phyloP scores from a whole-genome alignment of 768 basidiomycete genomes.

The Russula sp. region DNA sequence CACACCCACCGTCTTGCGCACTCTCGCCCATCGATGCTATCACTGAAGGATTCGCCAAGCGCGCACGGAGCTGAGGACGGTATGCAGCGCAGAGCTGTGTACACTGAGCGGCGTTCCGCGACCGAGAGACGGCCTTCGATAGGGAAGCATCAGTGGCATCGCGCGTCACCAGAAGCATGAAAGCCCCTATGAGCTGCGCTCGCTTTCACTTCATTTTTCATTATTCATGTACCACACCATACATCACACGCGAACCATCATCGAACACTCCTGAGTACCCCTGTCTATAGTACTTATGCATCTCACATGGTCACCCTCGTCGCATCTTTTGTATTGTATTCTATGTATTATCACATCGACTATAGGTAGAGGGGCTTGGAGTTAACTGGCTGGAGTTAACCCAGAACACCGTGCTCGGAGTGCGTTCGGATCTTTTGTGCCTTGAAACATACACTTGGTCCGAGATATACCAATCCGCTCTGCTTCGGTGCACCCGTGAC shows the following conservation, averaged over 20 bases:
- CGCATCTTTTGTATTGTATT: conserved; percentile 15
- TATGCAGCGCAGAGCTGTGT: conserved; percentile 5
- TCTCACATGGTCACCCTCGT: background rate
- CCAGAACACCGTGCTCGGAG: conserved; percentile 1
- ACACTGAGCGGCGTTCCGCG: conserved; percentile 13
- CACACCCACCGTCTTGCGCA: conserved; percentile 7
- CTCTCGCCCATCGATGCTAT: conserved; percentile 8
- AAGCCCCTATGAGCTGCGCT: conserved; percentile 16
- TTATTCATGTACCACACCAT: background rate
- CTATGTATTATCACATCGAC: conserved; percentile 4
- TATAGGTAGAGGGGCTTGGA: conserved; percentile 6
- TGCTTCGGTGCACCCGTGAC: conserved; percentile 5
- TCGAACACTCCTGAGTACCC: conserved; percentile 4
- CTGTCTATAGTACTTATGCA: conserved; percentile 10
- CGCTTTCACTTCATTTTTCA: background rate
- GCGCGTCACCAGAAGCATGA: conserved; percentile 13
- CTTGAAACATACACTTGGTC: conserved; percentile 5
- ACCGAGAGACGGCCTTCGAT: conserved; percentile 19
- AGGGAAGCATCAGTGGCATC: conserved; percentile 16
- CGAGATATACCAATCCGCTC: background rate
- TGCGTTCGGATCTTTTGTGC: conserved; percentile 7
- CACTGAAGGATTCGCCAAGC: conserved; percentile 11
- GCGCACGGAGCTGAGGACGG: conserved; percentile 7
- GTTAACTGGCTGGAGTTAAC: background rate
- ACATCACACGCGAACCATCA: conserved; percentile 3